phyloP scores from a whole-genome alignment of 805 yeast species.

The Wickerhamomyces hampshirensis region DNA sequence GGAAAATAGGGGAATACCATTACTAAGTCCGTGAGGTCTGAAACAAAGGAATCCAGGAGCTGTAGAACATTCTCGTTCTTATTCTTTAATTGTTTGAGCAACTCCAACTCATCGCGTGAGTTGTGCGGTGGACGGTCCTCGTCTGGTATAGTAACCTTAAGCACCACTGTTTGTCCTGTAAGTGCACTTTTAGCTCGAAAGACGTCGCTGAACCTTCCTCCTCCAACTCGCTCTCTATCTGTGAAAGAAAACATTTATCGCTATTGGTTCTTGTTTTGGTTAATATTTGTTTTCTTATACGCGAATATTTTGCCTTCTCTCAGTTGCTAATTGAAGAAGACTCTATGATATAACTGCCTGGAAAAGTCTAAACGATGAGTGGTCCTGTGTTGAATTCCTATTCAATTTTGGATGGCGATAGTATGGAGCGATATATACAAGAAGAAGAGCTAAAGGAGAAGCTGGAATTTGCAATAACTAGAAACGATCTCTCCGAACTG shows the following conservation, averaged over 20 bases:
- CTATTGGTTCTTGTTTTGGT: neutral
- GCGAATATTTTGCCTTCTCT: neutral
- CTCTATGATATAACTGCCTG: no score
- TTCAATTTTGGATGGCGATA: no score
- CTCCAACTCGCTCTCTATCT: slow-evolving; percentile 27
- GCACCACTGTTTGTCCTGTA: slow-evolving; percentile 29
- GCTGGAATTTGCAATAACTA: neutral
- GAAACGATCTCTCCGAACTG: neutral
- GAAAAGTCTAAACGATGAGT: no score
- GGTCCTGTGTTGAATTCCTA: no score
- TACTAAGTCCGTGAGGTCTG: slow-evolving; percentile 31
- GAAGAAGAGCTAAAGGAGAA: slow-evolving; percentile 3
- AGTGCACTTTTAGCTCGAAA: slow-evolving; percentile 21
- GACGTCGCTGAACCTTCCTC: slow-evolving; percentile 43
- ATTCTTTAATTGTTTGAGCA: slow-evolving; percentile 26
- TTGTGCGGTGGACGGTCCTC: slow-evolving; percentile 52
- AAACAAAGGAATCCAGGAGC: slow-evolving; percentile 21
- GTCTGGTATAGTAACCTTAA: slow-evolving; percentile 45
- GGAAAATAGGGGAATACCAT: slow-evolving; percentile 39
- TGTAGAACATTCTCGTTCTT: slow-evolving; percentile 15
- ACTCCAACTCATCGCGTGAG: slow-evolving; percentile 39
- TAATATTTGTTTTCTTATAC: neutral
- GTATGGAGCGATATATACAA: no score
- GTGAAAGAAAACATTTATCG: slow-evolving; percentile 3
- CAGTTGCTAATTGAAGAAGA: no score